These are phyloP conservation scores for Xerocomus minutiporus DNA, from an alignment of 1,284 basidiomycete species.

Conservation along the genomic window DNA sequence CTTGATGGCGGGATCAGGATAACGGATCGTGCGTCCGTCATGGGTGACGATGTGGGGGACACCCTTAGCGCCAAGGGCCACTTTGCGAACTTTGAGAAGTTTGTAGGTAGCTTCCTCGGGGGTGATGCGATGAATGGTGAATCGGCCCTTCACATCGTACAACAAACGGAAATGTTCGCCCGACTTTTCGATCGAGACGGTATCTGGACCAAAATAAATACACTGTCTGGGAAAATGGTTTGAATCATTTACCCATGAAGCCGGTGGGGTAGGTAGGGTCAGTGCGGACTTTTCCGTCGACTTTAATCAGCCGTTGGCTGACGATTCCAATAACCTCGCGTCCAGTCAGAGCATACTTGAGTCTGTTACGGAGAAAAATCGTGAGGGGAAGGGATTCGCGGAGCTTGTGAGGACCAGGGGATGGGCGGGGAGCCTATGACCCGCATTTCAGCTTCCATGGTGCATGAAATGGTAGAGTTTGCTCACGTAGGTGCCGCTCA, in stretches of 20 bases:
- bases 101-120: conserved; percentile 98
- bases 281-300: conserved; percentile 98
- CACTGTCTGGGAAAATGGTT: not conserved
- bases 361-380: conserved; percentile 97
- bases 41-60: conserved; percentile 98
- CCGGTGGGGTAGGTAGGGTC: conserved; percentile 96
- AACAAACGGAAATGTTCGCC: conserved; percentile 99
- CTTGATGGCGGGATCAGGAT: conserved; percentile 94
- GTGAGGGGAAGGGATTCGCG: conserved; percentile 93
- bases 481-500: conserved; percentile 95
- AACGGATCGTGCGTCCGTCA: conserved; percentile 99
- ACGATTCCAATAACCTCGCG: conserved; percentile 95
- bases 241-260: conserved; percentile 80
- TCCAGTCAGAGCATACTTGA: conserved; percentile 98
- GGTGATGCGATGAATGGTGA: conserved; percentile 99
- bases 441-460: conserved; percentile 8
- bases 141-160: conserved; percentile 99
- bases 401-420: conserved; percentile 98
- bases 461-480: not conserved
- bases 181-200: conserved; percentile 96
- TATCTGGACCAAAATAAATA: conserved; percentile 53
- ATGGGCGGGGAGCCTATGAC: conserved; percentile 85
- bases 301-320: conserved; percentile 96
- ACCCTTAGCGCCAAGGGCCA: conserved; percentile 89
- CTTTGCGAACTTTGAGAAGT: conserved; percentile 93